These are phyloP conservation scores for Fusarium sp. DNA, from an alignment of 2,329 filamentous ascomycete species.

Conservation along the genomic window DNA sequence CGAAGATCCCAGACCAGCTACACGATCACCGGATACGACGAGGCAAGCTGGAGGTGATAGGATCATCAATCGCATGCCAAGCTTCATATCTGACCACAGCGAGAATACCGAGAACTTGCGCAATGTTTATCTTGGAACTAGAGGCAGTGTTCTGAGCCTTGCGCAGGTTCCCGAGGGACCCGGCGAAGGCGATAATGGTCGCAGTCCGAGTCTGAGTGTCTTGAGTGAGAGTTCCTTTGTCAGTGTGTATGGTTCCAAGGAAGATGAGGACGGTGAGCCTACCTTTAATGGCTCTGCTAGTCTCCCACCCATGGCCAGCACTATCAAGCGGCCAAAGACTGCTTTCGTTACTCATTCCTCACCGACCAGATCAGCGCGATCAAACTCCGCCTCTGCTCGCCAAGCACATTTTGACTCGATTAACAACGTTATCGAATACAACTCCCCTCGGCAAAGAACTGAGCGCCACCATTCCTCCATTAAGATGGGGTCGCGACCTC, in stretches of 20 bases:
- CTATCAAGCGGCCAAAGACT: constrained; percentile 40
- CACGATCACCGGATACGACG: constrained; percentile 30
- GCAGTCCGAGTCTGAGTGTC: constrained; percentile 71
- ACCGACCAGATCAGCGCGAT: constrained; percentile 35
- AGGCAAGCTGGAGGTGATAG: constrained; percentile 51
- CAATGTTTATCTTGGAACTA: constrained; percentile 66
- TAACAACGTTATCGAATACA: constrained; percentile 58
- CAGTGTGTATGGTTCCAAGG: constrained; percentile 70
- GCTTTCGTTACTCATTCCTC: constrained; percentile 34
- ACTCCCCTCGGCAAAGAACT: constrained; percentile 64
- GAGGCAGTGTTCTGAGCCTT: constrained; percentile 63
- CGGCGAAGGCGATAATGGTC: constrained; percentile 36
- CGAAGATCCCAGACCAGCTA: constrained; percentile 38
- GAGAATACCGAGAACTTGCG: constrained; percentile 71
- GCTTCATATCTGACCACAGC: constrained; percentile 71
- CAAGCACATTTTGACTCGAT: constrained; percentile 59
- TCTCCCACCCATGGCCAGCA: constrained; percentile 27
- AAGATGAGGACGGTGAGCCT: constrained; percentile 49
- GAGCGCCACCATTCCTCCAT: constrained; percentile 53
- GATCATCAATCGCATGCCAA: constrained; percentile 69
- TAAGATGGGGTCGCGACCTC: constrained; percentile 49
- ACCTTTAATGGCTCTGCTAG: constrained; percentile 46
- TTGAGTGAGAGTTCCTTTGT: constrained; percentile 76
- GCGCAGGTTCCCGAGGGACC: constrained; percentile 60
- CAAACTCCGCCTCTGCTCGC: constrained; percentile 49